Conservation (phyloP, 345 rosid genomes). For the Gossypium turneri region DNA sequence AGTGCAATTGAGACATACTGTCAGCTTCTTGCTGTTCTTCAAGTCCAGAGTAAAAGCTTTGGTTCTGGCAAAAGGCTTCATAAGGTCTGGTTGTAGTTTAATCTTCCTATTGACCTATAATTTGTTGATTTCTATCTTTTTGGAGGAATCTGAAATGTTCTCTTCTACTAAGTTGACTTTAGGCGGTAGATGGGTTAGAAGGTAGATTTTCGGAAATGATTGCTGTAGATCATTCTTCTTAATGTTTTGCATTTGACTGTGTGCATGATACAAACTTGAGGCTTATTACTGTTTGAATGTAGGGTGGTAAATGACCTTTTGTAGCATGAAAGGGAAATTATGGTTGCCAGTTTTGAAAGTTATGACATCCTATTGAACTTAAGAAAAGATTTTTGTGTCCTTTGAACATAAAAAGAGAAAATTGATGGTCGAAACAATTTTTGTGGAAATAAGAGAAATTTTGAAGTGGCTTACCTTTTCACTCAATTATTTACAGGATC, state of each 20-base stretch:
- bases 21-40: conserved; percentile 70
- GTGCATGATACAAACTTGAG: background rate
- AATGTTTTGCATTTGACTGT: background rate
- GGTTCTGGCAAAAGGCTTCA: conserved; percentile 37
- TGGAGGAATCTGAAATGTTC: background rate
- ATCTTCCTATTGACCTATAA: background rate
- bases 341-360: background rate
- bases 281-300: conserved; percentile 2
- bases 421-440: too few species aligned
- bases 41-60: conserved; percentile 59
- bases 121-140: background rate
- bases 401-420: background rate
- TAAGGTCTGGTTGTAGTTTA: conserved; percentile 37
- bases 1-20: conserved; percentile 58
- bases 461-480: conserved; percentile 1
- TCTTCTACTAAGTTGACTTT: background rate
- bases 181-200: conserved; percentile 1
- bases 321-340: background rate
- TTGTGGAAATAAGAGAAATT: too few species aligned
- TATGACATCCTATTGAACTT: background rate
- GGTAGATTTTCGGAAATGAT: background rate
- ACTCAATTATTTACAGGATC: conserved; percentile 32
- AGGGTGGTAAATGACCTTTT: background rate
- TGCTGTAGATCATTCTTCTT: background rate
- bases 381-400: background rate